A percentile compares a stretch with the other conserved stretches of the same genome.
phyloP scores from a whole-genome alignment of 768 basidiomycete species.

The Amanita polypyramis region DNA sequence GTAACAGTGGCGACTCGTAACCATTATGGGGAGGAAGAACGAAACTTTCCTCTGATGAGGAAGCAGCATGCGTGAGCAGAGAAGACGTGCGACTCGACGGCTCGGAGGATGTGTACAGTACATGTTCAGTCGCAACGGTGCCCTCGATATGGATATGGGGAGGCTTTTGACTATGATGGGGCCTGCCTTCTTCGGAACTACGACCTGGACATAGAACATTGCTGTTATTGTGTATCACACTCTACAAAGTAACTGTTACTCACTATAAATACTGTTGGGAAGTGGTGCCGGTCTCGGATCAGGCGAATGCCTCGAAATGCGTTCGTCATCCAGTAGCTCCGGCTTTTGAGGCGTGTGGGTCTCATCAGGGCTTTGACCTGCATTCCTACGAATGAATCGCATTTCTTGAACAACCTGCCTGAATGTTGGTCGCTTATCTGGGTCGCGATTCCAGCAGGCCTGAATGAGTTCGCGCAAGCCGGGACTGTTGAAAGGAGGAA shows the following conservation, averaged over 20 bases:
- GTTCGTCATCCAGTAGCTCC: constrained; percentile 11
- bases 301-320: constrained; percentile 18
- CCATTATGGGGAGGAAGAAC: constrained; percentile 16
- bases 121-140: neutral
- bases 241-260: neutral
- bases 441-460: constrained; percentile 47
- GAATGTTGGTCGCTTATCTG: constrained; percentile 44
- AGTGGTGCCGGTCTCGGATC: constrained; percentile 22
- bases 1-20: constrained; percentile 33
- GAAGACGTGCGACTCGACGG: constrained; percentile 18
- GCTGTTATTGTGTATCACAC: neutral
- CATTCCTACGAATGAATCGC: constrained; percentile 31
- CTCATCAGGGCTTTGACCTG: constrained; percentile 21
- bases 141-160: neutral
- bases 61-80: constrained; percentile 17
- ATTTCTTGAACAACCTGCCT: constrained; percentile 36
- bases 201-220: neutral
- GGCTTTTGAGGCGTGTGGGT: neutral
- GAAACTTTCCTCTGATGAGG: constrained; percentile 14
- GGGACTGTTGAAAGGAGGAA: constrained; percentile 27
- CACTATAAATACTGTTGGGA: constrained; percentile 3
- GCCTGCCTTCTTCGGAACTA: neutral
- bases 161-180: neutral
- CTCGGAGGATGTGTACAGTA: neutral
- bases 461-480: constrained; percentile 36